phyloP scores from a whole-genome alignment of 139 green algal species.

The Asterochloris erici region DNA sequence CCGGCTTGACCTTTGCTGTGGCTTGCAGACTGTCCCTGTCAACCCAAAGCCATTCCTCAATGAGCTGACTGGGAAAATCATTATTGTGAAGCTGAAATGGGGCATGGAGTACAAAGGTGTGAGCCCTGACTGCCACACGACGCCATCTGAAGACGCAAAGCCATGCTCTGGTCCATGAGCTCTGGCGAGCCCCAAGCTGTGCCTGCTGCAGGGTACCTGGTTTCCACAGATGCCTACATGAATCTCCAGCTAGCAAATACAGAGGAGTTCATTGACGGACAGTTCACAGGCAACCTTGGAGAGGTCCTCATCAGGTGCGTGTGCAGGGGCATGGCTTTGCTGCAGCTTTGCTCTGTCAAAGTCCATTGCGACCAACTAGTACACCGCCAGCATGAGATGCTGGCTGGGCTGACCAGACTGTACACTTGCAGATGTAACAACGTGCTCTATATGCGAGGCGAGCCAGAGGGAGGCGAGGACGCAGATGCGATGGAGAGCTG shows the following conservation, averaged over 20 bases:
- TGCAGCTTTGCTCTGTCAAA: neutral
- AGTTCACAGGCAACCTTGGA: slow-evolving; percentile 89
- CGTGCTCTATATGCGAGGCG: slow-evolving; percentile 84
- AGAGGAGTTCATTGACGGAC: slow-evolving; percentile 94
- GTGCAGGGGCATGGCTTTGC: neutral
- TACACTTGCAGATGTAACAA: slow-evolving; percentile 87
- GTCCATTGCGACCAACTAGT: too few species aligned
- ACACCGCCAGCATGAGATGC: neutral
- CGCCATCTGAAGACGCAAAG: neutral
- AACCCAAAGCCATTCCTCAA: slow-evolving; percentile 98
- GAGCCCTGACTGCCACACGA: neutral
- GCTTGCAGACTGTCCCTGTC: slow-evolving; percentile 73
- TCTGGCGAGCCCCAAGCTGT: too few species aligned
- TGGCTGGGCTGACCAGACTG: neutral
- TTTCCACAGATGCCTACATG: slow-evolving; percentile 94
- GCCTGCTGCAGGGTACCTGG: slow-evolving; percentile 69
- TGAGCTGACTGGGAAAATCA: slow-evolving; percentile 90
- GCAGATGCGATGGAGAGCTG: slow-evolving; percentile 6
- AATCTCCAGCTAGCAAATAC: slow-evolving; percentile 94
- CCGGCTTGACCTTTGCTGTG: too few species aligned
- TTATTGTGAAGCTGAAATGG: slow-evolving; percentile 98
- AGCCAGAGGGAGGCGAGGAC: slow-evolving; percentile 60
- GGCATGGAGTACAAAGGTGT: slow-evolving; percentile 98
- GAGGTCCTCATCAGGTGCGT: slow-evolving; percentile 86
- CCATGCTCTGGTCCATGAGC: too few species aligned